Percentiles rank a stretch among this genome's conserved stretches.
These are phyloP conservation scores for Geranomyces variabilis DNA, from an alignment of 192 early-diverging fungal species.

Conservation along the genomic window DNA sequence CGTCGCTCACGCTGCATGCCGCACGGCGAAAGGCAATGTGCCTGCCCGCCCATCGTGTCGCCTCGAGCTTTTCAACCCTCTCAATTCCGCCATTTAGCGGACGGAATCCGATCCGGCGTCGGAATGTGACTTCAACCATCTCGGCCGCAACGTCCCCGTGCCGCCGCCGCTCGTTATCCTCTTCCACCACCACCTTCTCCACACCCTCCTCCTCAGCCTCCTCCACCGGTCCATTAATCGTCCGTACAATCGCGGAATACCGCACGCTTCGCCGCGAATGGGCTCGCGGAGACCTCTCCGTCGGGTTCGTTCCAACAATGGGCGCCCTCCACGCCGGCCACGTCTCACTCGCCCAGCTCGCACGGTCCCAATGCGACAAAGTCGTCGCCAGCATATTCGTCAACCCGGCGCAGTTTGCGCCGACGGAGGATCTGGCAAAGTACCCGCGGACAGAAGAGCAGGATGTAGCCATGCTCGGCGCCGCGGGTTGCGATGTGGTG, in stretches of 20 bases:
- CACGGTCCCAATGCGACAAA: constrained; percentile 61
- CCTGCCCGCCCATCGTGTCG: too few relatives aligned
- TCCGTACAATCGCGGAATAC: constrained; percentile 76
- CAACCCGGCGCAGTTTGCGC: constrained; percentile 98
- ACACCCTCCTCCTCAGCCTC: not conserved
- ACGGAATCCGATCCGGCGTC: too few relatives aligned
- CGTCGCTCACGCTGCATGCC: too few relatives aligned
- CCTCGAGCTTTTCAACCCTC: too few relatives aligned
- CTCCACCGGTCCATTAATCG: constrained; percentile 44
- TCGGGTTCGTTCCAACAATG: constrained; percentile 99
- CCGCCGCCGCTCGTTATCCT: too few relatives aligned
- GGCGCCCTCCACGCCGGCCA: constrained; percentile 94
- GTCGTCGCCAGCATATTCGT: constrained; percentile 93
- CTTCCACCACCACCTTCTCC: too few relatives aligned
- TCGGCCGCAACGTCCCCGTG: too few relatives aligned
- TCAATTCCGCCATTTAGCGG: too few relatives aligned
- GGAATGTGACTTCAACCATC: too few relatives aligned
- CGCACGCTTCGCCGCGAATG: constrained; percentile 56
- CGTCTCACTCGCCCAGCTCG: constrained; percentile 66
- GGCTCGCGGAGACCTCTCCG: constrained; percentile 58
- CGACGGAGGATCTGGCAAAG: constrained; percentile 85
- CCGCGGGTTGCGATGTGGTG: constrained; percentile 45
- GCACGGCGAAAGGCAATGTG: too few relatives aligned
- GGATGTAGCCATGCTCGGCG: constrained; percentile 73
- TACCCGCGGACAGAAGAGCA: constrained; percentile 86